These are phyloP conservation scores for Melaleuca alternifolia DNA, from an alignment of 345 rosid genomes.

Conservation along the genomic window DNA sequence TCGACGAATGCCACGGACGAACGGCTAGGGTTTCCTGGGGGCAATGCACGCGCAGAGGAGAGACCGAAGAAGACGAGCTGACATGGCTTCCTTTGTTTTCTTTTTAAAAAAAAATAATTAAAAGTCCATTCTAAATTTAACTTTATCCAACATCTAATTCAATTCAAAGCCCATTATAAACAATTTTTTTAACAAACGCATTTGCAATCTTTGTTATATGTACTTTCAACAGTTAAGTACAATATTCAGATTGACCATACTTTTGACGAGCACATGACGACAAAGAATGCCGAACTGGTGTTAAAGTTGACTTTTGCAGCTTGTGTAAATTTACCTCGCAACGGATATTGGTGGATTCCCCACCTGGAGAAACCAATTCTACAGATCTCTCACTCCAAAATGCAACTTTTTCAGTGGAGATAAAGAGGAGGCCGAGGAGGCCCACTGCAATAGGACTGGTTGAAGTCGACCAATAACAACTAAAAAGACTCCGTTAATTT, in stretches of 20 bases:
- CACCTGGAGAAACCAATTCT: slow-evolving; percentile 14
- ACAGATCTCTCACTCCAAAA: slow-evolving; percentile 38
- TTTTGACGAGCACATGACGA: background rate
- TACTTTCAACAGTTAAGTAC: slow-evolving; percentile 12
- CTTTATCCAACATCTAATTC: no score
- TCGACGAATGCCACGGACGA: no score
- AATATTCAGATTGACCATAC: background rate
- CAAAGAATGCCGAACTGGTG: background rate
- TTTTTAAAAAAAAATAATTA: no score
- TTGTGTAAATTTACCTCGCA: slow-evolving; percentile 12
- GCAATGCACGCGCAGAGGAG: no score
- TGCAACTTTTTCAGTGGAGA: slow-evolving; percentile 25
- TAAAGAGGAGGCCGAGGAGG: slow-evolving; percentile 29
- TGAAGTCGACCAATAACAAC: slow-evolving; percentile 30
- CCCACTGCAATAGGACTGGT: slow-evolving; percentile 29
- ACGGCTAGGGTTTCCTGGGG: no score
- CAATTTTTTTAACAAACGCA: no score
- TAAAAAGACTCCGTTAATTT: slow-evolving; percentile 20
- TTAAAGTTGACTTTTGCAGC: background rate
- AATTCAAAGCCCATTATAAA: no score
- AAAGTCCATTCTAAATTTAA: no score
- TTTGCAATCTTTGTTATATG: slow-evolving; percentile 35
- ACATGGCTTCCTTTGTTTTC: no score
- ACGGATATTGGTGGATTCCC: slow-evolving; percentile 13
- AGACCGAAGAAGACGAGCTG: no score